A percentile compares a stretch with the other conserved stretches of the same genome.
phyloP scores from a whole-genome alignment of 306 rosid genomes.

The Hylodesmum podocarpum region DNA sequence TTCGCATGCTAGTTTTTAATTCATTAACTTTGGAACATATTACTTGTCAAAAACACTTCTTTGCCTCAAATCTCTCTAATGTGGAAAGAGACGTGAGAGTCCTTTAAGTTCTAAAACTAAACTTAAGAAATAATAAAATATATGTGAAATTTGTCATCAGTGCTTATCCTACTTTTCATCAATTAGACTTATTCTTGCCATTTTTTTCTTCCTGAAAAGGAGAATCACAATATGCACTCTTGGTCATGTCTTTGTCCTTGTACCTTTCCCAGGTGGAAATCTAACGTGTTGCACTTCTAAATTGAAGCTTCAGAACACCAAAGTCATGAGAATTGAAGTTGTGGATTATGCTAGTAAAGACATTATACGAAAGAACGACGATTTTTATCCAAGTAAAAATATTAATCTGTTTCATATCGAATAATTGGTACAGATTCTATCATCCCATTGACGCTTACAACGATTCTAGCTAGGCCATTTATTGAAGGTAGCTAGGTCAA shows the following conservation, averaged over 20 bases:
- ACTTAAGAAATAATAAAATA: not conserved
- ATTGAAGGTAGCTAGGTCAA: not conserved
- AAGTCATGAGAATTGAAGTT: not conserved
- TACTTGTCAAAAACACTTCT: not conserved
- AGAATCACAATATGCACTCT: not conserved
- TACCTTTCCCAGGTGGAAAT: constrained; percentile 26
- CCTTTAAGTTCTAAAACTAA: not conserved
- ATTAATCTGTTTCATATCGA: not conserved
- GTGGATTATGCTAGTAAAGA: not conserved
- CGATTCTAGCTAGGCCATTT: not conserved
- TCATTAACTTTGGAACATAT: not conserved
- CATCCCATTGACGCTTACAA: not conserved
- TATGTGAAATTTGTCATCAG: not conserved
- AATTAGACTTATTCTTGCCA: not conserved
- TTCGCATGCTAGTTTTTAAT: not conserved
- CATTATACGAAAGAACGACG: not conserved
- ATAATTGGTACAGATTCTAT: not conserved
- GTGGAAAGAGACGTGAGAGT: not conserved
- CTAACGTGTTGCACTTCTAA: constrained; percentile 20
- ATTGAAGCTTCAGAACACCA: not conserved
- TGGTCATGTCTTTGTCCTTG: not conserved
- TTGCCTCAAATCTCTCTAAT: not conserved
- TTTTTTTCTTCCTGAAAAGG: not conserved
- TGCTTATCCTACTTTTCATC: not conserved
- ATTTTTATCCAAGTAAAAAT: not conserved